Percentiles rank a stretch among this genome's conserved stretches.
phyloP scores from a whole-genome alignment of 2,329 filamentous ascomycete species.

The Xylogone sp. region DNA sequence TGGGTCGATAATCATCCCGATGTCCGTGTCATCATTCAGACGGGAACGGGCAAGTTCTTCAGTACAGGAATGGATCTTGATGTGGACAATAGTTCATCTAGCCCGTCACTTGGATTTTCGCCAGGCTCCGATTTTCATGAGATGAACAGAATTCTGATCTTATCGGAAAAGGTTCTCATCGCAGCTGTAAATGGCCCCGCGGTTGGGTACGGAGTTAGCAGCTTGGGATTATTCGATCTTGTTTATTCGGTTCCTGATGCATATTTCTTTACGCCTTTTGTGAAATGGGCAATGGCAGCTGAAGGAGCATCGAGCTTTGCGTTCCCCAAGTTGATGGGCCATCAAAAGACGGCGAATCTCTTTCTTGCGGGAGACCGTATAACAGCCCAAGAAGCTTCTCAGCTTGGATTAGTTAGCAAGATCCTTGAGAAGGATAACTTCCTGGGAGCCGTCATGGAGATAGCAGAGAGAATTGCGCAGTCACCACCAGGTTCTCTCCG shows the following conservation, averaged over 20 bases:
- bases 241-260: conserved; percentile 20
- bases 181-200: conserved; percentile 21
- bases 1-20: conserved; percentile 13
- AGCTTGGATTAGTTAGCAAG: conserved; percentile 17
- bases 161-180: conserved; percentile 19
- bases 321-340: conserved; percentile 19
- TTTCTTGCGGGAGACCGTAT: conserved; percentile 19
- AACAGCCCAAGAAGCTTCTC: conserved; percentile 12
- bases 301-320: conserved; percentile 20
- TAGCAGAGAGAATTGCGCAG: conserved; percentile 12
- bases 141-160: conserved; percentile 16
- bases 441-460: conserved; percentile 10
- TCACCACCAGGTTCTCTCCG: conserved; percentile 10
- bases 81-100: conserved; percentile 6
- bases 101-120: too few species aligned
- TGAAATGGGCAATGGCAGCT: conserved; percentile 20
- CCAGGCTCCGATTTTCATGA: conserved; percentile 16
- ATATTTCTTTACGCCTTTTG: conserved; percentile 23
- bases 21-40: conserved; percentile 17
- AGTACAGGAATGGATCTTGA: conserved; percentile 20
- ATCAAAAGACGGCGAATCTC: conserved; percentile 17
- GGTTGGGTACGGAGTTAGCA: conserved; percentile 18
- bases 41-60: conserved; percentile 19
- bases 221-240: conserved; percentile 19
- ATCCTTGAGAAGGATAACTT: conserved; percentile 15